phyloP scores from a whole-genome alignment of 768 basidiomycete genomes.

The Omphalotus guepiniiformis region DNA sequence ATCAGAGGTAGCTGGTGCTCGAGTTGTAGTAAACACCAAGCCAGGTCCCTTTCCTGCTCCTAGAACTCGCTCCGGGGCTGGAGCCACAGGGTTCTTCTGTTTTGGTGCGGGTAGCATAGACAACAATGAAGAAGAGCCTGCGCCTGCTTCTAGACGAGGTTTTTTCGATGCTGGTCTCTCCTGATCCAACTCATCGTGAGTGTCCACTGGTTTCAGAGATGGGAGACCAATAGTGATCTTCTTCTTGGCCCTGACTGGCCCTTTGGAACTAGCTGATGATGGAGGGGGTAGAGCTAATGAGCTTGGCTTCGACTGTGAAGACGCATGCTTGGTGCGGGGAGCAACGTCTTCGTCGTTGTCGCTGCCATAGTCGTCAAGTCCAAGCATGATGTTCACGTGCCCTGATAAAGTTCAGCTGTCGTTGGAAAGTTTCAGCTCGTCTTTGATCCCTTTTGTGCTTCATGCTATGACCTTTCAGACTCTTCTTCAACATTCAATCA shows the following conservation, averaged over 20 bases:
- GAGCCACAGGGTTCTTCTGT: slow-evolving; percentile 38
- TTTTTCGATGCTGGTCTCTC: slow-evolving; percentile 58
- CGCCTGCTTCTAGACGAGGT: slow-evolving; percentile 46
- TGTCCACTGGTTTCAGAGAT: slow-evolving; percentile 30
- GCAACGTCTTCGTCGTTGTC: slow-evolving; percentile 58
- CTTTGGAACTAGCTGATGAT: slow-evolving; percentile 28
- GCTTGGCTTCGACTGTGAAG: slow-evolving; percentile 7
- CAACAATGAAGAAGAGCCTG: slow-evolving; percentile 60
- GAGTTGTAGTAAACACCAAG: slow-evolving; percentile 49
- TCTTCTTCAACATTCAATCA: too few relatives aligned
- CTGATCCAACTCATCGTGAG: slow-evolving; percentile 31
- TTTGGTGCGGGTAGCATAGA: slow-evolving; percentile 77
- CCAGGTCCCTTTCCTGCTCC: slow-evolving; percentile 61
- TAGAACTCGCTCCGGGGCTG: slow-evolving; percentile 49
- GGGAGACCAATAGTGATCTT: slow-evolving; percentile 61
- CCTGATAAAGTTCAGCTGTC: too few relatives aligned
- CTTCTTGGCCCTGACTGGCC: slow-evolving; percentile 45
- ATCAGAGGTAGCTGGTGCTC: not conserved
- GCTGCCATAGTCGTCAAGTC: slow-evolving; percentile 76
- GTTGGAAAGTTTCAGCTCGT: too few relatives aligned
- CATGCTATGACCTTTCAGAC: too few relatives aligned
- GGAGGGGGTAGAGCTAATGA: slow-evolving; percentile 20
- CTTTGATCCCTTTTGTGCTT: too few relatives aligned
- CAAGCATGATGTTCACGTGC: too few relatives aligned
- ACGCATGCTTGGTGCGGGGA: slow-evolving; percentile 15